A percentile compares a stretch with the other conserved stretches of the same genome.
These are phyloP conservation scores for Calonectria montana DNA, from an alignment of 2,329 filamentous ascomycete species.

Conservation along the genomic window DNA sequence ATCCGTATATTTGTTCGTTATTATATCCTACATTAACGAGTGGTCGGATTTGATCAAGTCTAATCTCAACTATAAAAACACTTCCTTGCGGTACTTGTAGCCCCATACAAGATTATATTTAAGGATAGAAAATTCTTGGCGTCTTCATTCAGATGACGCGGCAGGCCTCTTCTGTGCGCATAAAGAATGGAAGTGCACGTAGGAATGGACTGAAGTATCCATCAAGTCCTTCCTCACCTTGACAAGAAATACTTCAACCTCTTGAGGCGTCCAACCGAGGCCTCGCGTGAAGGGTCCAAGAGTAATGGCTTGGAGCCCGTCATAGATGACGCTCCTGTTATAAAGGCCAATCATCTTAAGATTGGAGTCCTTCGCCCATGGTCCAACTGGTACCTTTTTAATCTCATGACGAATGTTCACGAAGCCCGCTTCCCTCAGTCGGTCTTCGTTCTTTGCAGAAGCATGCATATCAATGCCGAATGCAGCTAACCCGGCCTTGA, in stretches of 20 bases:
- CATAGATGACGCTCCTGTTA: conserved; percentile 41
- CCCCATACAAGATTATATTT: not conserved
- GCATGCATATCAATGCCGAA: conserved; percentile 48
- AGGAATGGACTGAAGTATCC: conserved; percentile 37
- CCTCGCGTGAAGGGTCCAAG: conserved; percentile 50
- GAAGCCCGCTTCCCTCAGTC: conserved; percentile 52
- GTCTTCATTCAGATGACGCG: not conserved
- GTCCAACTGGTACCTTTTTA: conserved; percentile 59
- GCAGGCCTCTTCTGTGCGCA: conserved; percentile 25
- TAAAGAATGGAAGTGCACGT: conserved; percentile 33
- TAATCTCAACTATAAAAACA: not conserved
- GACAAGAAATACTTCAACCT: conserved; percentile 49
- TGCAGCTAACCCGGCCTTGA: conserved; percentile 40
- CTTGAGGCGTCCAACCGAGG: conserved; percentile 46
- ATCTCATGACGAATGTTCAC: conserved; percentile 51
- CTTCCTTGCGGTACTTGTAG: not conserved
- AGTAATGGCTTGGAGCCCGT: conserved; percentile 47
- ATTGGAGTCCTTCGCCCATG: conserved; percentile 59
- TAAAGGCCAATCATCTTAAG: conserved; percentile 58
- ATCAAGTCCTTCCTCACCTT: conserved; percentile 48
- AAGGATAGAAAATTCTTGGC: not conserved
- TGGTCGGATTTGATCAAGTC: not conserved
- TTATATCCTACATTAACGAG: not conserved
- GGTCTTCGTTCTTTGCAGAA: conserved; percentile 42
- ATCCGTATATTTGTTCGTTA: not conserved